Base-by-base conservation (phyloP, 306 rosid genomes). In the Biancaea sappan region DNA sequence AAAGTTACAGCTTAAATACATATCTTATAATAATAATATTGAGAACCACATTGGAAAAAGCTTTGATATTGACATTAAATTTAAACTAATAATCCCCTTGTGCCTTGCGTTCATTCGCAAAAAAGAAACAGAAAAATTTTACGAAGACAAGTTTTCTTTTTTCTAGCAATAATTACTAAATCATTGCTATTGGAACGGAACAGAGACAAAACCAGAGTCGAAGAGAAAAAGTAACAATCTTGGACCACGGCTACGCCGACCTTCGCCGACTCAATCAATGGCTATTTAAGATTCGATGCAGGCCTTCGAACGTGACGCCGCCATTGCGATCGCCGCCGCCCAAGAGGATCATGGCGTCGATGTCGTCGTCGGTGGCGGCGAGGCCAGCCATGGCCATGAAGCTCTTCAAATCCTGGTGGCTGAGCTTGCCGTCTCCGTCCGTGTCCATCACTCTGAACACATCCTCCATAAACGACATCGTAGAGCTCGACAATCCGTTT, bases 371-470 rank as follows among this genome's bases (percentile, higher is more conserved):
- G 11, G 60, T 44, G 46, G 87, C 80, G 0, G 67, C 16, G 22
- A 92, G 86, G 0, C 96, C 97, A 4, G 98, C 98, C 53, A 28
- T 80, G 8, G 53, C 77, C 93, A 95, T 84, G 73, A 83, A 92
- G 71, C 79, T 81, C 86, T 88, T 90, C 81, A 95, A 25, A 53
- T 95, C 99, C 0, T 22, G 66, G 32, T 87, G 97, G 84, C 93
- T 83, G 19, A 95, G 87, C 64, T 71, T 81, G 18, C 99, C 99
- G 50, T 95, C 99, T 3, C 94, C 99, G 61, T 95, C 99, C 67
- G 74, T 87, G 73, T 95, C 98, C 96, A 95, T 95, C 8, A 77
- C 83, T 84, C 73, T 88, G 71, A 92, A 95, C 71, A 87, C 96
- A 12, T 95, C 99, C 65, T 87, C 93, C 92, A 95, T 87, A 4